These are phyloP conservation scores for Pisolithus thermaeus DNA, from an alignment of 1,284 basidiomycete species.

Conservation along the genomic window DNA sequence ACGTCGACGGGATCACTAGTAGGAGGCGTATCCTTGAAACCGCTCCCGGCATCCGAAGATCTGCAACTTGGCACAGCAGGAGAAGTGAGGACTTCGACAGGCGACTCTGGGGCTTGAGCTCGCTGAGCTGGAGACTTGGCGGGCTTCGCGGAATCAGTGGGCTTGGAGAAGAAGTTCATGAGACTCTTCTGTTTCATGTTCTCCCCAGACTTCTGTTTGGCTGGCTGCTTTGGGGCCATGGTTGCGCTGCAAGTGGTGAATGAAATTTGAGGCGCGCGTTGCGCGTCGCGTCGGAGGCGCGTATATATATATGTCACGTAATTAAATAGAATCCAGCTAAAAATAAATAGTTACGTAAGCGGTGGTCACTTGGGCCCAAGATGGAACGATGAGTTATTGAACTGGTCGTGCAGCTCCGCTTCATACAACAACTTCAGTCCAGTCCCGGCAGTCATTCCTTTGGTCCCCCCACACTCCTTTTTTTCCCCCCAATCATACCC, in stretches of 20 bases:
- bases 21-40: conserved; percentile 54
- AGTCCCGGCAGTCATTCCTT: not conserved
- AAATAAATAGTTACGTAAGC: not conserved
- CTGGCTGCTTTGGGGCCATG: conserved; percentile 32
- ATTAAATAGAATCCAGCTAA: not conserved
- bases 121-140: conserved; percentile 21
- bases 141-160: conserved; percentile 18
- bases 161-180: conserved; percentile 61
- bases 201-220: conserved; percentile 28
- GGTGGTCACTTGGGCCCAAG: not conserved
- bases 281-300: conserved; percentile 21
- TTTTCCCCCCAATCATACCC: not conserved
- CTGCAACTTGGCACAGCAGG: conserved; percentile 36
- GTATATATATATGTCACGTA: not conserved
- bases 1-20: conserved; percentile 72
- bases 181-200: conserved; percentile 69
- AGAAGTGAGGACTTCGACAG: conserved; percentile 15
- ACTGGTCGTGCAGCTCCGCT: no score
- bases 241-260: conserved; percentile 11
- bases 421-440: not conserved
- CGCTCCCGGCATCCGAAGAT: conserved; percentile 47
- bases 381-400: not conserved
- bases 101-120: conserved; percentile 34
- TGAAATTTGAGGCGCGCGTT: not conserved
- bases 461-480: conserved; percentile 14